Evolutionary conservation across 176 grass and related monocot genomes (phyloP), one percentile per base, ranked within the genome.

Genomic region (Stipa capillata): DNA sequence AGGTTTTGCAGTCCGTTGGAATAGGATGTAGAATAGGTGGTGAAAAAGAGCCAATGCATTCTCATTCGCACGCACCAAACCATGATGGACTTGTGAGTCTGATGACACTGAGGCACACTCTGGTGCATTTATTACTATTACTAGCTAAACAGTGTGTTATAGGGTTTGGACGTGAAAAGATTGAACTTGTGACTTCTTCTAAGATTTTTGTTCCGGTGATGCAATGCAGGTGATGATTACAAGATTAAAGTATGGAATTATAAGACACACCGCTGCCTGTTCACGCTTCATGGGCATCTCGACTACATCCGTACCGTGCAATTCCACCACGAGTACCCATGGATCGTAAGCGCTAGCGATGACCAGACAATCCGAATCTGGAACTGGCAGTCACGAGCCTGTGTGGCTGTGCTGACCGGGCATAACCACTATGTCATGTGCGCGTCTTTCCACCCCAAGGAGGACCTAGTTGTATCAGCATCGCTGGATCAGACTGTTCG

Each of bases 231-330:
- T 74, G 95, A 98, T 60, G 95, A 98, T 83, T 98, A 98, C 69
- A 98, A 98, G 80, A 98, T 98, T 51, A 98, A 98, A 83, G 92
- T 98, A n/a, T 98, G 95, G 95, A 98, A 98, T 82, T 92, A 98
- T 80, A 98, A 98, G 85, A 98, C 92, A 14, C 95, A 98, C 81
- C 91, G 95, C 53, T 98, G 92, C 87, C 77, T 98, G n/a, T 98
- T 98, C 71, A 98, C 95, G 14, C 95, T 98, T 69, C 85, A 88
- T 52, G 95, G 95, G 31, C 92, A 98, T 28, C 92, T 98, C 64
- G 95, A 98, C 81, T 98, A 98, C 76, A 98, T 98, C 59, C 92
- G 95, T 7, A 98, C 95, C 0, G 95, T 98, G 12, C 95, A 98
- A 45, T 98, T 98, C 83, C 95, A 98, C 41, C 87, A 98, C 1